Evolutionary conservation across 2,329 filamentous ascomycete genomes (phyloP), one percentile per base, ranked within the genome.

Genomic region (Trichoderma cornu-damae): DNA sequence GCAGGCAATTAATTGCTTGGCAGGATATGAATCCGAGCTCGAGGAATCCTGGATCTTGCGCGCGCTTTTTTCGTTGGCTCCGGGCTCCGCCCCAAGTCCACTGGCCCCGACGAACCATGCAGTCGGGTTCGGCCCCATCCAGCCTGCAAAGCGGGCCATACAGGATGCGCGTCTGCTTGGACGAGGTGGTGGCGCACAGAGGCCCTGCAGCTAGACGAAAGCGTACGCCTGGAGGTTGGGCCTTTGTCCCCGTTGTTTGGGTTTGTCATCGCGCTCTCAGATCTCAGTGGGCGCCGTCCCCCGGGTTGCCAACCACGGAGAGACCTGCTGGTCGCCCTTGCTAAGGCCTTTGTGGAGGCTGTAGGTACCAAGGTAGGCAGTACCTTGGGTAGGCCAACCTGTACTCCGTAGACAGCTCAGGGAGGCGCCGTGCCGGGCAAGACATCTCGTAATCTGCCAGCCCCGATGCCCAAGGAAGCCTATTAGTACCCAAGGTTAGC

Each of bases 51-150:
- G 51, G 42, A 54, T 47, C 51, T 54, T 47, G 42, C 51, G 51
- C 56, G 49, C 56, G 56, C 56, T 42, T 58, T 58, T 58, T 42
- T 37, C n/a, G 44, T 47, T 53, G 56, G 49, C 48, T 58, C 49
- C 49, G 43, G 56, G 49, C 48, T 58, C 49, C 49, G 43, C 56
- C 35, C 26, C 26, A 47, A 53, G 34, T 42, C 56, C 51, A 48
- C 51, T 40, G 35, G 34, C 42, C 48, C 57, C 48, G 47, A 51
- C 38, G 57, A 59, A 59, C 55, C 55, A 53, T 38, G 48, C 55
- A 56, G 57, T 56, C 57, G 57, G 57, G 52, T 59, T 59, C 57
- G 51, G 44, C 57, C 44, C 51, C 56, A 54, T 54, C 40, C 18
- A 54, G 44, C 40, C 50, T 38, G 26, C 47, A 53, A 46, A 53